phyloP scores from a whole-genome alignment of 257 asterid genomes.

The Primulina huaijiensis region DNA sequence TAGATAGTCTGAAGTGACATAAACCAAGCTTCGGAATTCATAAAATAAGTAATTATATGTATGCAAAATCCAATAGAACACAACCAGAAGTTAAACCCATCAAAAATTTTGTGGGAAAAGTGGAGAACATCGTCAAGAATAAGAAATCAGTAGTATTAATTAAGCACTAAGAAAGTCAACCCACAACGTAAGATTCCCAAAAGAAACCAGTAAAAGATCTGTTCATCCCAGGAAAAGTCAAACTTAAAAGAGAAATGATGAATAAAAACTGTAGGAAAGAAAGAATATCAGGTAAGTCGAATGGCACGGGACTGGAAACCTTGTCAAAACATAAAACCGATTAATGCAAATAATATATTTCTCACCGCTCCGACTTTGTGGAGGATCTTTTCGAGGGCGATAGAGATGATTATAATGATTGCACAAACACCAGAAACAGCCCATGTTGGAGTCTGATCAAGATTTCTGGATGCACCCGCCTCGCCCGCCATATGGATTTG shows the following conservation, averaged over 20 bases:
- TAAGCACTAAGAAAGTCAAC: background rate
- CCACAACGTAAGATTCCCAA: background rate
- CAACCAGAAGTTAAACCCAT: too few species aligned
- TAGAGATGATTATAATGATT: constrained; percentile 65
- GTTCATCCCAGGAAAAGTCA: background rate
- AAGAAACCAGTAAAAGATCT: background rate
- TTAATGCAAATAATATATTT: background rate
- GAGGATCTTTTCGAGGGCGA: constrained; percentile 65
- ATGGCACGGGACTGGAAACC: too few species aligned
- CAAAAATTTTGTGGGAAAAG: too few species aligned
- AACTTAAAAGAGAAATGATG: background rate
- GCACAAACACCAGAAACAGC: constrained; percentile 88
- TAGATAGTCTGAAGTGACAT: too few species aligned
- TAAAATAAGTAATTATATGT: too few species aligned
- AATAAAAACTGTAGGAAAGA: background rate
- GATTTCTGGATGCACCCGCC: constrained; percentile 36
- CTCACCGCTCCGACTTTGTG: constrained; percentile 73
- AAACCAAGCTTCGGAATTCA: too few species aligned
- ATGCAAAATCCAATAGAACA: too few species aligned
- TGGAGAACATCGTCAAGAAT: too few species aligned
- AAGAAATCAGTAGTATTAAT: background rate
- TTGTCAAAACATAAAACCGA: too few species aligned
- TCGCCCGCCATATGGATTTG: constrained; percentile 54
- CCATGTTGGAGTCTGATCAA: constrained; percentile 88
- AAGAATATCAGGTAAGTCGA: too few species aligned